These are phyloP conservation scores for Cordyceps javanica DNA, from an alignment of 2,329 filamentous ascomycete species.

Conservation along the genomic window DNA sequence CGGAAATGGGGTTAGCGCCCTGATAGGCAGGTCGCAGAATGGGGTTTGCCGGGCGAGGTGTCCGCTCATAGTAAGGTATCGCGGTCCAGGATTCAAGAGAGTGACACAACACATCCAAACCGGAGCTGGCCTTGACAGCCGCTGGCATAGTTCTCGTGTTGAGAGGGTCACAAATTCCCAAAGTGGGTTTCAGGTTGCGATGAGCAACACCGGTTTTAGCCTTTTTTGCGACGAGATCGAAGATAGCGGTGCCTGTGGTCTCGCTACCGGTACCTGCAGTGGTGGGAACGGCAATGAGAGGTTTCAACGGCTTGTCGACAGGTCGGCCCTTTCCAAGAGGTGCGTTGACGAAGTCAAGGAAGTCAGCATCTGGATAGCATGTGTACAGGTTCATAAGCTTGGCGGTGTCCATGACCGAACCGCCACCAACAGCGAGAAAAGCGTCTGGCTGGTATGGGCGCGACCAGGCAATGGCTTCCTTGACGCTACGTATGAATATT, in stretches of 20 bases:
- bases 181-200: conserved; percentile 87
- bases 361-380: conserved; percentile 83
- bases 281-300: conserved; percentile 76
- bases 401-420: conserved; percentile 95
- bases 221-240: conserved; percentile 82
- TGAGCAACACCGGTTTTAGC: conserved; percentile 96
- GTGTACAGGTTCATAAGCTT: conserved; percentile 98
- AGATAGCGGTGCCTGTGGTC: conserved; percentile 96
- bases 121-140: conserved; percentile 85
- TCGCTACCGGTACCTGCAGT: conserved; percentile 85
- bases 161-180: conserved; percentile 78
- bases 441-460: conserved; percentile 79
- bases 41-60: conserved; percentile 79
- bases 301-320: conserved; percentile 62
- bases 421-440: conserved; percentile 82
- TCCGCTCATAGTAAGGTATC: conserved; percentile 85
- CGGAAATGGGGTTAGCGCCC: conserved; percentile 93
- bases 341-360: conserved; percentile 96
- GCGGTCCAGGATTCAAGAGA: conserved; percentile 95
- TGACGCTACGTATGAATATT: conserved; percentile 50
- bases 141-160: conserved; percentile 96
- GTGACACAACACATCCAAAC: conserved; percentile 92
- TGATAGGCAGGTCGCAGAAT: conserved; percentile 91
- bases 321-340: conserved; percentile 82
- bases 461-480: conserved; percentile 81